Conservation (phyloP, 2,329 filamentous ascomycete species). For the Penicillium janthinellum region DNA sequence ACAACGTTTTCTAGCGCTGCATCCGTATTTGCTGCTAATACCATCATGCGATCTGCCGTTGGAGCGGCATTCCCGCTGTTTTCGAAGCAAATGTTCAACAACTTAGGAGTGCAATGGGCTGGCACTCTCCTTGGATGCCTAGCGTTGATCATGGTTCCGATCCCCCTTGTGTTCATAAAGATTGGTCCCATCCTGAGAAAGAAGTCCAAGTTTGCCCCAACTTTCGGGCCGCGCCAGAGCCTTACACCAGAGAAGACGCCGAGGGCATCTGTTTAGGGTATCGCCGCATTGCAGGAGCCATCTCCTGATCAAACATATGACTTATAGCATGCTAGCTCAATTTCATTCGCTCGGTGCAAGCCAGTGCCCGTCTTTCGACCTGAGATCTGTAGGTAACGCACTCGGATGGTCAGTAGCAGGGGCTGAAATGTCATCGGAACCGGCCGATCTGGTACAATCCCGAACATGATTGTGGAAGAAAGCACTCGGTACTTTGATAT, state of each 20-base stretch:
- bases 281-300: neutral
- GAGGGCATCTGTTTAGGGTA: slow-evolving; percentile 10
- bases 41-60: slow-evolving; percentile 40
- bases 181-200: slow-evolving; percentile 34
- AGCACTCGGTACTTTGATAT: neutral
- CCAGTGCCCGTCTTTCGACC: neutral
- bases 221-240: neutral
- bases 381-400: neutral
- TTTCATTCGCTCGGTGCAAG: neutral
- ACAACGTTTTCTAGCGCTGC: slow-evolving; percentile 31
- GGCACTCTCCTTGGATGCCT: slow-evolving; percentile 43
- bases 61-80: slow-evolving; percentile 42
- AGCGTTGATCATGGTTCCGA: slow-evolving; percentile 41
- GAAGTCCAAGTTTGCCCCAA: slow-evolving; percentile 32
- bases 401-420: neutral
- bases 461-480: neutral
- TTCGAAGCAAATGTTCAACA: slow-evolving; percentile 41
- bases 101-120: slow-evolving; percentile 42
- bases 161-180: slow-evolving; percentile 38
- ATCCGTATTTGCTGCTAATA: slow-evolving; percentile 43
- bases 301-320: neutral
- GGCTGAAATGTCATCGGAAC: neutral
- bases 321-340: neutral
- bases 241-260: neutral
- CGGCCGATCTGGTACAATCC: neutral